Evolutionary conservation across 2,329 filamentous ascomycete genomes (phyloP).

Genomic region (Celoporthe dispersa): DNA sequence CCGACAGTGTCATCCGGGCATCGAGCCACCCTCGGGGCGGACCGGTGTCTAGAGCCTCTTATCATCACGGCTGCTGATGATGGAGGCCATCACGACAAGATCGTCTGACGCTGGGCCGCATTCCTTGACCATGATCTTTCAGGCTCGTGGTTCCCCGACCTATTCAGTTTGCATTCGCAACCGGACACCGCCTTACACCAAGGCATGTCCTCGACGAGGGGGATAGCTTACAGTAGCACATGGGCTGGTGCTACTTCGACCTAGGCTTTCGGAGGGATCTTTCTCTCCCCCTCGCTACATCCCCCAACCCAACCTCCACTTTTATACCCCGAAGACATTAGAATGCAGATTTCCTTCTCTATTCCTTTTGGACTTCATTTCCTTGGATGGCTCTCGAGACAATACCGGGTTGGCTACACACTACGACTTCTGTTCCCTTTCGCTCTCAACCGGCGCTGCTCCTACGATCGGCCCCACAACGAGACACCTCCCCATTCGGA

Average conservation of each 20-base stretch:
- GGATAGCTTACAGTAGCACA: slow-evolving; percentile 27
- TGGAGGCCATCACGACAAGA: slow-evolving; percentile 1
- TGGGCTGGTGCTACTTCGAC: slow-evolving; percentile 29
- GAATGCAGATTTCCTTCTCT: slow-evolving; percentile 20
- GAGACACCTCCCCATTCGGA: background rate
- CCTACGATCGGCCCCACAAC: background rate
- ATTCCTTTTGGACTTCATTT: background rate
- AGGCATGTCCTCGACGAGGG: slow-evolving; percentile 18
- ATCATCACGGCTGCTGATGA: slow-evolving; percentile 8
- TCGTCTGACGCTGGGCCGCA: background rate
- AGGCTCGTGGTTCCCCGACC: slow-evolving; percentile 20
- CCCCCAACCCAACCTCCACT: background rate
- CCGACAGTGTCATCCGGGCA: slow-evolving; percentile 43
- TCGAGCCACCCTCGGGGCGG: slow-evolving; percentile 43
- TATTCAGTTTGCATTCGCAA: background rate
- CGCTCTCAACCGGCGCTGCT: background rate
- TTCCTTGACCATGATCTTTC: slow-evolving; percentile 19
- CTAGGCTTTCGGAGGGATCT: slow-evolving; percentile 15
- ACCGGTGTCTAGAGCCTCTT: slow-evolving; percentile 16
- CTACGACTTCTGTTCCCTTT: too few species aligned
- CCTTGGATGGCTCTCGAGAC: background rate
- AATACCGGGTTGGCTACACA: background rate
- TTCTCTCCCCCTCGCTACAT: slow-evolving; percentile 17
- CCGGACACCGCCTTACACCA: slow-evolving; percentile 6
- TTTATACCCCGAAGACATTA: slow-evolving; percentile 30